These are phyloP conservation scores for Halteria grandinella DNA, from an alignment of 73 alveolate species.

Conservation along the genomic window DNA sequence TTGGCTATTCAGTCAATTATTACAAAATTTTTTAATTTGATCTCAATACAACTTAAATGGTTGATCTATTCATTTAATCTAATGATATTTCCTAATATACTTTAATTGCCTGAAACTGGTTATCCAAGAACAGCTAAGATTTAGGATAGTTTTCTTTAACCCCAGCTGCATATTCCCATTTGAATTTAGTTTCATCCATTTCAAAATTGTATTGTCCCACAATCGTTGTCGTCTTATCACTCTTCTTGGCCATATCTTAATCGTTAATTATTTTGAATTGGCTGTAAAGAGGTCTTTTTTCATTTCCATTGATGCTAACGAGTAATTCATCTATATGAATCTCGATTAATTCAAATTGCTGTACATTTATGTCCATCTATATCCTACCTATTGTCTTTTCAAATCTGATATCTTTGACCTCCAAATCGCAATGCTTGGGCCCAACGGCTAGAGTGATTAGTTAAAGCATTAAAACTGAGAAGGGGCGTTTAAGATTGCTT, in stretches of 20 bases:
- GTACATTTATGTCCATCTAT: constrained; percentile 6
- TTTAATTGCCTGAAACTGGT: not conserved
- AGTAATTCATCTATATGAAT: not conserved
- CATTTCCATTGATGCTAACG: constrained; percentile 12
- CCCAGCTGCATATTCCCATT: constrained; percentile 10
- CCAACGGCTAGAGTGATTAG: constrained; percentile 31
- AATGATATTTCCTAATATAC: not conserved
- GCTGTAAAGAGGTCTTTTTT: constrained; percentile 25
- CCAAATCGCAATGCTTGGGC: constrained; percentile 38
- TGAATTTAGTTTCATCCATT: constrained; percentile 23
- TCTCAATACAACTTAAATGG: constrained; percentile 4
- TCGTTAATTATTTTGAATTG: constrained; percentile 9
- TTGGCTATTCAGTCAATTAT: constrained; percentile 2
- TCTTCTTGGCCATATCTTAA: not conserved
- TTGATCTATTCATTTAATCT: constrained; percentile 31
- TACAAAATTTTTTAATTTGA: constrained; percentile 7
- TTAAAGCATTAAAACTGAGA: constrained; percentile 10
- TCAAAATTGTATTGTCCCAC: constrained; percentile 27
- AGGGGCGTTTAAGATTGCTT: not conserved
- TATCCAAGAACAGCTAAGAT: too few species aligned
- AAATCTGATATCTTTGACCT: not conserved
- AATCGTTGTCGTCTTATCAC: constrained; percentile 22
- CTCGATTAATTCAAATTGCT: constrained; percentile 14
- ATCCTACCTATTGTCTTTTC: constrained; percentile 16
- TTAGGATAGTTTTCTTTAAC: too few species aligned